Conservation (phyloP, 345 rosid species). For the Bruguiera parviflora region DNA sequence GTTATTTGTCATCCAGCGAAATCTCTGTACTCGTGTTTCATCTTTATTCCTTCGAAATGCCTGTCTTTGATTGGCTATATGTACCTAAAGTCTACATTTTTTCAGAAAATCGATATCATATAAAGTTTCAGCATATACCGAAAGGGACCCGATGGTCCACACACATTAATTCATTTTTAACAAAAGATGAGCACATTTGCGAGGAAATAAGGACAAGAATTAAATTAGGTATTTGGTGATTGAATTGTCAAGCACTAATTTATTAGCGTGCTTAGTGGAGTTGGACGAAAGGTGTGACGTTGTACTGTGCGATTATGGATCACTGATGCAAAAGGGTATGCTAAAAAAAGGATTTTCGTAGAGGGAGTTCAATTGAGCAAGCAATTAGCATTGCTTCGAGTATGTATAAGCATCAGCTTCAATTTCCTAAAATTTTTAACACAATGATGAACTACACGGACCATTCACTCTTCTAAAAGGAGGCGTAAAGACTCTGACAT, state of each 20-base stretch:
- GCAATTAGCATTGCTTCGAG: background rate
- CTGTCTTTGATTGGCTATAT: too few relatives aligned
- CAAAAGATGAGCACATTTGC: background rate
- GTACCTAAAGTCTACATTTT: too few relatives aligned
- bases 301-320: background rate
- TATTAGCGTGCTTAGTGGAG: constrained; percentile 19
- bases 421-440: background rate
- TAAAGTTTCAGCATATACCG: too few relatives aligned
- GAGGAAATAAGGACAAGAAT: constrained; percentile 19
- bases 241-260: background rate
- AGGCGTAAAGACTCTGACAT: constrained; percentile 47
- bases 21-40: too few relatives aligned
- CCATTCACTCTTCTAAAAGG: constrained; percentile 11
- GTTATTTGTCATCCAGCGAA: background rate
- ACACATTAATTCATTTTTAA: too few relatives aligned
- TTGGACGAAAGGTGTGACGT: constrained; percentile 7
- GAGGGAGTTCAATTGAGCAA: background rate
- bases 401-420: background rate
- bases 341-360: background rate
- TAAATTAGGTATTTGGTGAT: constrained; percentile 25
- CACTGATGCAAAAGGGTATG: background rate
- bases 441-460: constrained; percentile 12
- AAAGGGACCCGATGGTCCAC: too few relatives aligned
- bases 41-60: too few relatives aligned
- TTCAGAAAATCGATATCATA: too few relatives aligned